Conservation (phyloP, 169 alveolate genomes). For the Cryptosporidium muris region DNA sequence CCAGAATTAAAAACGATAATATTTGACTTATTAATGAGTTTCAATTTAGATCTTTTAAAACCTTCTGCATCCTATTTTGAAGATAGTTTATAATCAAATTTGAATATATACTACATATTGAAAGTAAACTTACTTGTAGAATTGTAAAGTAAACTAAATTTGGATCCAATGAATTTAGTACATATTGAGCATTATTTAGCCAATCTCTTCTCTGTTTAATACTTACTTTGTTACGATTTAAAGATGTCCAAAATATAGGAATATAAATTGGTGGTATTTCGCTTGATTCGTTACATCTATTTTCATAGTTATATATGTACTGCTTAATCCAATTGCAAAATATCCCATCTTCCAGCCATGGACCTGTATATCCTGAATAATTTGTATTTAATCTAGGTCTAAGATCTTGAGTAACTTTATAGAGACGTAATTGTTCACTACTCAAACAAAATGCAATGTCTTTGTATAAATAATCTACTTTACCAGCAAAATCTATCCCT, state of each 20-base stretch:
- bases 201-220: constrained; percentile 7
- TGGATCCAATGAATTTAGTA: constrained; percentile 4
- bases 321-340: constrained; percentile 47
- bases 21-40: constrained; percentile 19
- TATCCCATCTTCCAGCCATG: constrained; percentile 72
- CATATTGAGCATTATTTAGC: constrained; percentile 19
- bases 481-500: not conserved
- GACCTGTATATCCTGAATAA: constrained; percentile 69
- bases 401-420: constrained; percentile 10
- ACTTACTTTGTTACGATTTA: constrained; percentile 52
- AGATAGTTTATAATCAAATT: not conserved
- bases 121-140: constrained; percentile 51
- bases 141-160: constrained; percentile 56
- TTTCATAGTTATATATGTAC: not conserved
- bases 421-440: constrained; percentile 42
- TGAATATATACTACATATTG: not conserved
- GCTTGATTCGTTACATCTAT: constrained; percentile 3
- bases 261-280: constrained; percentile 36
- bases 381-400: constrained; percentile 69
- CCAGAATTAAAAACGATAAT: constrained; percentile 68
- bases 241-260: constrained; percentile 72
- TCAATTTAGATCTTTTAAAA: constrained; percentile 39
- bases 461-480: not conserved
- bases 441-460: constrained; percentile 29
- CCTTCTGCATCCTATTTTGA: constrained; percentile 72